Evolutionary conservation across 2,329 filamentous ascomycete species (phyloP).

Genomic region (Fulvia fulva): DNA sequence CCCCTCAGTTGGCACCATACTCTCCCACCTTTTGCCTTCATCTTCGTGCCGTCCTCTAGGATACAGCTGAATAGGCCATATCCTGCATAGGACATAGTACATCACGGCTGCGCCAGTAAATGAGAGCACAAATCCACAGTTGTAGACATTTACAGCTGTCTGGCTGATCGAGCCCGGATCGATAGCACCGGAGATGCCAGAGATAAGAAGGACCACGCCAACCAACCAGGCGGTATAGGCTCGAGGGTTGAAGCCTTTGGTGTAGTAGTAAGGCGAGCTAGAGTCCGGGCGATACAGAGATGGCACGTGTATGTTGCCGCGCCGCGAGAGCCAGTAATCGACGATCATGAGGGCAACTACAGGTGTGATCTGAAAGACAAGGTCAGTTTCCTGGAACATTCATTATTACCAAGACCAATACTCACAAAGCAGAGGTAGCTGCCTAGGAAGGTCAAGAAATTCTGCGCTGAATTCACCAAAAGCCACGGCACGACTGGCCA

Average conservation of each 20-base stretch:
- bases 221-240: constrained; percentile 21
- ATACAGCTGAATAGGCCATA: constrained; percentile 21
- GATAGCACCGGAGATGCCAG: constrained; percentile 19
- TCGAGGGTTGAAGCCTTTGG: constrained; percentile 18
- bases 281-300: constrained; percentile 33
- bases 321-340: constrained; percentile 39
- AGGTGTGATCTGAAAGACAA: constrained; percentile 32
- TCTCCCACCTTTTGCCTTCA: constrained; percentile 18
- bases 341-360: constrained; percentile 39
- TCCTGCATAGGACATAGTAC: constrained; percentile 15
- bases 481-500: constrained; percentile 42
- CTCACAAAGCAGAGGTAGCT: constrained; percentile 39
- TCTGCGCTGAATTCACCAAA: constrained; percentile 38
- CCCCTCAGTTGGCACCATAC: constrained; percentile 21
- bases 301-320: constrained; percentile 41
- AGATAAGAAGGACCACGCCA: constrained; percentile 22
- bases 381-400: neutral
- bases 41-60: constrained; percentile 12
- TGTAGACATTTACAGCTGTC: constrained; percentile 22
- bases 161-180: constrained; percentile 16
- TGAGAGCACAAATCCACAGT: constrained; percentile 22
- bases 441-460: constrained; percentile 43
- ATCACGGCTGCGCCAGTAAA: constrained; percentile 13
- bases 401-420: neutral
- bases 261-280: constrained; percentile 21